phyloP scores from a whole-genome alignment of 2,329 filamentous ascomycete species.

The Leptodontidium sp. region DNA sequence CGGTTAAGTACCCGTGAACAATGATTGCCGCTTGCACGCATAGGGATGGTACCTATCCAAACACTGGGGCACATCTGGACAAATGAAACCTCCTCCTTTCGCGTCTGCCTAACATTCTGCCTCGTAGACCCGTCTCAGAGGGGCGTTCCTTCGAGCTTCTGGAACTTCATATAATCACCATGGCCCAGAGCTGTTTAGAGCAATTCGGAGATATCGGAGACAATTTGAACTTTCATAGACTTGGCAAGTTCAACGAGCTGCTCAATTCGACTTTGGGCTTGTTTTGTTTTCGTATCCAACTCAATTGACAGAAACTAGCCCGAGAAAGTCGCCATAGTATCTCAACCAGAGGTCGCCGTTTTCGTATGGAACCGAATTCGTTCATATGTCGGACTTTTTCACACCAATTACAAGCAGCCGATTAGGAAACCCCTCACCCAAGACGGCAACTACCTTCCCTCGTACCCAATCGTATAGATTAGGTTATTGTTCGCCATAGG shows the following conservation, averaged over 20 bases:
- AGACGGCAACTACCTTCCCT: background rate
- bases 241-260: background rate
- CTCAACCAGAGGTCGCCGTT: background rate
- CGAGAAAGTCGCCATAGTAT: background rate
- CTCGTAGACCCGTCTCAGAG: background rate
- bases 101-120: slow-evolving; percentile 18
- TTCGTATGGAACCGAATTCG: background rate
- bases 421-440: background rate
- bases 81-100: slow-evolving; percentile 4
- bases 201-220: background rate
- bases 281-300: background rate
- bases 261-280: slow-evolving; percentile 1
- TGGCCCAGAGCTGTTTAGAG: slow-evolving; percentile 17
- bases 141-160: slow-evolving; percentile 20
- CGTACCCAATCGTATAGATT: background rate
- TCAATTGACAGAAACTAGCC: background rate
- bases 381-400: background rate
- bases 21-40: slow-evolving; percentile 10
- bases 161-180: slow-evolving; percentile 19
- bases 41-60: slow-evolving; percentile 5
- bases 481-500: background rate
- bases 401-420: background rate
- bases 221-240: slow-evolving; percentile 1
- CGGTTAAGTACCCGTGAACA: slow-evolving; percentile 8
- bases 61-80: slow-evolving; percentile 8